Conservation (phyloP, 345 rosid genomes). For the Acer campestre region DNA sequence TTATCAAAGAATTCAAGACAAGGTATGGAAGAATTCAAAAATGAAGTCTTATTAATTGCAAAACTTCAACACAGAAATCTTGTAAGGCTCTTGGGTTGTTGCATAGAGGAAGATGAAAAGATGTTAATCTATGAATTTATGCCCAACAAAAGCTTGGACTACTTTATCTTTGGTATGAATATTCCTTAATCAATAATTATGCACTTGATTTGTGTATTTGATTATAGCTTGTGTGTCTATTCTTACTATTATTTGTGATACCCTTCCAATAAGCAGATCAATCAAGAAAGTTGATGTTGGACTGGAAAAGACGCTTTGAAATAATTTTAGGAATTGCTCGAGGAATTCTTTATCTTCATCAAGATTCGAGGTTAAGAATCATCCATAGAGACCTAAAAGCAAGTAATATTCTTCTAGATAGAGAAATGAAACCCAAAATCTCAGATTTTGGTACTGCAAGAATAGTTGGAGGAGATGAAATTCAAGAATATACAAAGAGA, state of each 20-base stretch:
- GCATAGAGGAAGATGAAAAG: too few relatives aligned
- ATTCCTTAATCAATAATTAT: neutral
- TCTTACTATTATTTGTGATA: neutral
- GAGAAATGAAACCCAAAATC: constrained; percentile 39
- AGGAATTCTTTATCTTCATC: constrained; percentile 39
- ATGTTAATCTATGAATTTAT: too few relatives aligned
- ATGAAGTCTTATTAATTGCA: too few relatives aligned
- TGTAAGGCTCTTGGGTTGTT: too few relatives aligned
- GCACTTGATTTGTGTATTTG: neutral
- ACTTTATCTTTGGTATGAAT: too few relatives aligned
- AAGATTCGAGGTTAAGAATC: constrained; percentile 33
- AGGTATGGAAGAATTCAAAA: too few relatives aligned
- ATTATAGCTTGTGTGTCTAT: neutral
- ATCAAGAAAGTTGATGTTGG: constrained; percentile 14
- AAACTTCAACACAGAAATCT: too few relatives aligned
- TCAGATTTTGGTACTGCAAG: constrained; percentile 44
- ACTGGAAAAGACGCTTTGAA: constrained; percentile 28
- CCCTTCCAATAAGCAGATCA: constrained; percentile 16
- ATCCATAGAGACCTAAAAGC: constrained; percentile 42
- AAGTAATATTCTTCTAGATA: constrained; percentile 36
- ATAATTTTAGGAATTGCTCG: constrained; percentile 40
- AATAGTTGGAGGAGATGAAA: constrained; percentile 27
- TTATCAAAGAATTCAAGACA: too few relatives aligned
- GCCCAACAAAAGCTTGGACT: too few relatives aligned
- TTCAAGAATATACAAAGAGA: constrained; percentile 24